Evolutionary conservation across 2,329 filamentous ascomycete species (phyloP), one percentile per base, ranked within the genome.

Genomic region (Xylaria sp.): DNA sequence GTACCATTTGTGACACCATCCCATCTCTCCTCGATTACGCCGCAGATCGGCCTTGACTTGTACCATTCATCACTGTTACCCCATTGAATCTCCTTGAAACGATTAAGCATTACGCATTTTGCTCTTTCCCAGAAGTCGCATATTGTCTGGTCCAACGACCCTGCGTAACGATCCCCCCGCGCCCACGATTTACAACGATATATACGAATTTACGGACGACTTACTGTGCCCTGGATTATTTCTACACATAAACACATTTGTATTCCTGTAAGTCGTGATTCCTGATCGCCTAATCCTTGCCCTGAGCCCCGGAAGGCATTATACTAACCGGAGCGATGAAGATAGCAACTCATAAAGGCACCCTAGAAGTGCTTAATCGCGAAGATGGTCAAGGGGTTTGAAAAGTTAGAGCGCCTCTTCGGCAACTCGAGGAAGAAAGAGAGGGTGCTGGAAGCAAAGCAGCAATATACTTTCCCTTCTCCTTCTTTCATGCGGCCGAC

Each of bases 401-500:
- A 73, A 56, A 71, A 62, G 52, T 68, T 84, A 41, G 81, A 84
- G 70, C 75, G 73, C 62, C 72, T 84, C 59, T 84, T 85, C 65
- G 60, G 59, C 8, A 60, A 62, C 18, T 74, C 74, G 49, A 82
- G 75, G 63, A 74, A 65, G 64, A 75, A 65, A 58, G 61, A 65
- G 37, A 60, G 57, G 24, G 57, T 64, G 17, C 50, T 60, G 18
- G 56, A 63, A 16, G 52, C 51, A 16, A 48, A 54, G 17, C 22
- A 46, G 49, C 49, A 41, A 20, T 62, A 51, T 24, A 46, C 60
- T 20, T 71, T 71, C 46, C 69, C 69, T 18, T 63, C 68, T 7
- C 69, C 69, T 16, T 63, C 69, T 1, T 86, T 82, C 60, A 81
- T 86, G 57, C 75, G 79, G 42, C 83, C 83, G 21, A 84, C 74